Percentiles rank a stretch among this genome's conserved stretches.
Evolutionary conservation across 2,329 filamentous ascomycete genomes (phyloP).

Genomic region (Dactylella cylindrospora): DNA sequence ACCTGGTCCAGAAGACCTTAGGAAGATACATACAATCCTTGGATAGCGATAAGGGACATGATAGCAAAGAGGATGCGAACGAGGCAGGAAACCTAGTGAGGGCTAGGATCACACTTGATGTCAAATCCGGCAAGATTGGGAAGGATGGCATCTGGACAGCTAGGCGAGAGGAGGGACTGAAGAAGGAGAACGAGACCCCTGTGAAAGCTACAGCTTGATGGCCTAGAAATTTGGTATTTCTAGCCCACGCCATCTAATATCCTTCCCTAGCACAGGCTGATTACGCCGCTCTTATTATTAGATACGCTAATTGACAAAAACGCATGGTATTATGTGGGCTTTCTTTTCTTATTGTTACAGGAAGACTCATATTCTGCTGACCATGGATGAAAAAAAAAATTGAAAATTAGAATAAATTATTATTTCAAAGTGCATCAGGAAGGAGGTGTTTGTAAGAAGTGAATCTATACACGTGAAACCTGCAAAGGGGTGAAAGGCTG

Average conservation of each 20-base stretch:
- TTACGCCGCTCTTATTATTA: conserved; percentile 2
- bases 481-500: neutral
- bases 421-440: neutral
- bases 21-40: conserved; percentile 72
- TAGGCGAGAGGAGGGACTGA: conserved; percentile 2
- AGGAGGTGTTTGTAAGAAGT: neutral
- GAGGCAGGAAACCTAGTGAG: conserved; percentile 85
- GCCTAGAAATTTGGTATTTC: neutral
- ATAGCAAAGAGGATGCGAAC: conserved; percentile 86
- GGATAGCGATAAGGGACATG: conserved; percentile 65
- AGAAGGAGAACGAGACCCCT: conserved; percentile 1
- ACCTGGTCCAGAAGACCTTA: conserved; percentile 69
- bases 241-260: neutral
- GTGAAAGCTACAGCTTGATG: neutral
- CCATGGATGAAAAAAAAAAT: neutral
- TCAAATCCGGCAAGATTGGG: conserved; percentile 18
- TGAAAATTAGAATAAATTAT: conserved; percentile 1
- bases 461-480: neutral
- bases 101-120: conserved; percentile 61
- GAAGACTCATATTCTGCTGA: neutral
- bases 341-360: conserved; percentile 13
- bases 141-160: conserved; percentile 28
- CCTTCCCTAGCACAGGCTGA: neutral
- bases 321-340: conserved; percentile 10
- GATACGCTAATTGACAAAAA: conserved; percentile 1